Base-by-base conservation (phyloP, 2,329 filamentous ascomycete species). In the Claviceps pusilla region DNA sequence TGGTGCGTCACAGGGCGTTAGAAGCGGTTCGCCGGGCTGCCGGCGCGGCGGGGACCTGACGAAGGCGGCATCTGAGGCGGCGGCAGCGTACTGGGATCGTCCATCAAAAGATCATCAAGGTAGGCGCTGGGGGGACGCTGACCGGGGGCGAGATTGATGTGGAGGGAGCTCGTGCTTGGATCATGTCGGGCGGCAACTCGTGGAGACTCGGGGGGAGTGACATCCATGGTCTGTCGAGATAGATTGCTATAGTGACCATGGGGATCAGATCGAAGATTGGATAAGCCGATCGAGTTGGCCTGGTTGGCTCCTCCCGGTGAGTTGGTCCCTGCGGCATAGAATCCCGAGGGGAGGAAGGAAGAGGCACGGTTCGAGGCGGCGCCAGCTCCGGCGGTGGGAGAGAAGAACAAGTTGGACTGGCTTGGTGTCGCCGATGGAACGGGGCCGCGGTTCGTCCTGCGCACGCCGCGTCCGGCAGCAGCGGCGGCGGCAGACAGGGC, bases 81-180 rank as follows among this genome's bases (percentile, higher is more conserved):
- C 11, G 77, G 76, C 53, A 79, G 71, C 59, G 70, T 67, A 42
- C 71, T 71, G 6, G 76, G 73, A 63, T 89, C 84, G 58, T 86
- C 87, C 63, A 89, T 88, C 57, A 96, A 84, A 51, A 97, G 70
- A 66, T 96, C 89, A 56, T 97, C 90, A 43, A 97, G 74, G 66
- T 89, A 95, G 19, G 89, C 87, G 66, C 88, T 95, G 0, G 91
- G 91, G 16, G 89, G 86, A 55, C 90, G 77, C 55, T 82, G 82
- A 53, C 81, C 84, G 14, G 81, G 75, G 16, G 62, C 62, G 4
- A 58, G 57, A 54, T 79, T 75, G 58, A 85, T 74, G 60, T 82
- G 85, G 58, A 90, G 65, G 4, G 82, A 84, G 65, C 83, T 89
- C 47, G 77, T 73, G 66, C 80, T 84, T 51, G 76, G 64, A 57